These are phyloP conservation scores for Acacia crassicarpa DNA, from an alignment of 306 rosid species.

Conservation along the genomic window DNA sequence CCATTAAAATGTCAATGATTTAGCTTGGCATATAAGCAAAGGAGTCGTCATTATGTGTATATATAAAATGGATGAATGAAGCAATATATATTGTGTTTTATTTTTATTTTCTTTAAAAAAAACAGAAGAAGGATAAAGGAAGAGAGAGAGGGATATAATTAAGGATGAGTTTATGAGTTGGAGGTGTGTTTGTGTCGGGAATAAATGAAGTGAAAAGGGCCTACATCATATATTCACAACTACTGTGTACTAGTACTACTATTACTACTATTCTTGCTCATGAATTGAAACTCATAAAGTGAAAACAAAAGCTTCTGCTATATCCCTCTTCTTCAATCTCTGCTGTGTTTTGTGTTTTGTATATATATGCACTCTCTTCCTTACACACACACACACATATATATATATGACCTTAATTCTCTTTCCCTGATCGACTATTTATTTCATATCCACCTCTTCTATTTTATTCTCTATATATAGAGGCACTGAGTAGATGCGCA, in stretches of 20 bases:
- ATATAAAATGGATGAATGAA: background rate
- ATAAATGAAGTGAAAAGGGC: slow-evolving; percentile 38
- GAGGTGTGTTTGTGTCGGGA: slow-evolving; percentile 29
- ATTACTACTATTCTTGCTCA: background rate
- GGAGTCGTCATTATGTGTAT: background rate
- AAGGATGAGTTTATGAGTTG: slow-evolving; percentile 11
- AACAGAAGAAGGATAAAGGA: background rate
- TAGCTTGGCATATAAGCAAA: slow-evolving; percentile 41
- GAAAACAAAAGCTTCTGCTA: background rate
- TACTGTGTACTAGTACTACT: too few relatives aligned
- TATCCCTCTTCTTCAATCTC: background rate
- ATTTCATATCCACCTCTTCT: too few relatives aligned
- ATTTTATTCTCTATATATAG: too few relatives aligned
- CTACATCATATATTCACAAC: slow-evolving; percentile 18
- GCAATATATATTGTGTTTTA: background rate
- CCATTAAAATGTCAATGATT: slow-evolving; percentile 33
- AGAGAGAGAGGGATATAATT: background rate
- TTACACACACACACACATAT: too few relatives aligned
- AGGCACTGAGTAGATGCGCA: background rate
- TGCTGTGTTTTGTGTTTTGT: background rate
- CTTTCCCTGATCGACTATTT: too few relatives aligned
- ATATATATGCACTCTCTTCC: too few relatives aligned
- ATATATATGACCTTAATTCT: too few relatives aligned
- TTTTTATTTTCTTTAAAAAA: too few relatives aligned
- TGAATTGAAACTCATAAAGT: background rate